Percentiles rank a stretch among this genome's conserved stretches.
Conservation (phyloP, 805 yeast species). For the Sugiyamaella mastotermitis region DNA sequence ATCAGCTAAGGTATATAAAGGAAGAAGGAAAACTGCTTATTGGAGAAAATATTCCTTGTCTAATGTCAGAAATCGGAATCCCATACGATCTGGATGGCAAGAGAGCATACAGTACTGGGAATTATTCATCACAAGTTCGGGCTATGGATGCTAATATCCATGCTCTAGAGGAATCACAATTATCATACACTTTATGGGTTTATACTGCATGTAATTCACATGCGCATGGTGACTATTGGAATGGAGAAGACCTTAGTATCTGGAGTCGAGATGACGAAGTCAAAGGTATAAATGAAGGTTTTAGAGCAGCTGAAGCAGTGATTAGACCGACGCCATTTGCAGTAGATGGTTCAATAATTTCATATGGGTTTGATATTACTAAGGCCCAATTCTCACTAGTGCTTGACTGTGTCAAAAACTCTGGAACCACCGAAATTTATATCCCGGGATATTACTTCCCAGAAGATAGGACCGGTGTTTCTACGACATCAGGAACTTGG, state of each 20-base stretch:
- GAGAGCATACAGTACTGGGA: slow-evolving; percentile 52
- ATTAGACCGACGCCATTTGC: slow-evolving; percentile 65
- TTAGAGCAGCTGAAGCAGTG: slow-evolving; percentile 59
- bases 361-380: slow-evolving; percentile 17
- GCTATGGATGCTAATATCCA: slow-evolving; percentile 76
- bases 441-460: slow-evolving; percentile 71
- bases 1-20: slow-evolving; percentile 59
- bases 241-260: slow-evolving; percentile 83
- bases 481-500: slow-evolving; percentile 52
- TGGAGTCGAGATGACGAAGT: slow-evolving; percentile 59
- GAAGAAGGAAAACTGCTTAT: slow-evolving; percentile 51
- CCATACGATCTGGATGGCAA: slow-evolving; percentile 90
- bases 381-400: slow-evolving; percentile 14
- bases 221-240: slow-evolving; percentile 86
- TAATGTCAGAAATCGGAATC: slow-evolving; percentile 89
- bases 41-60: slow-evolving; percentile 59
- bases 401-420: slow-evolving; percentile 7
- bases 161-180: slow-evolving; percentile 67
- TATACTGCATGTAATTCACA: slow-evolving; percentile 68
- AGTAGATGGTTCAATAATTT: slow-evolving; percentile 15
- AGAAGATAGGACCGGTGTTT: slow-evolving; percentile 41
- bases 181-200: slow-evolving; percentile 81
- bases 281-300: slow-evolving; percentile 9
- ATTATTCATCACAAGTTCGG: slow-evolving; percentile 58
- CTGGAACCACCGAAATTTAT: slow-evolving; percentile 50